Percentiles rank a stretch among this genome's conserved stretches.
Conservation (phyloP, 2,329 filamentous ascomycete species). For the Aspergillus calidoustus region DNA sequence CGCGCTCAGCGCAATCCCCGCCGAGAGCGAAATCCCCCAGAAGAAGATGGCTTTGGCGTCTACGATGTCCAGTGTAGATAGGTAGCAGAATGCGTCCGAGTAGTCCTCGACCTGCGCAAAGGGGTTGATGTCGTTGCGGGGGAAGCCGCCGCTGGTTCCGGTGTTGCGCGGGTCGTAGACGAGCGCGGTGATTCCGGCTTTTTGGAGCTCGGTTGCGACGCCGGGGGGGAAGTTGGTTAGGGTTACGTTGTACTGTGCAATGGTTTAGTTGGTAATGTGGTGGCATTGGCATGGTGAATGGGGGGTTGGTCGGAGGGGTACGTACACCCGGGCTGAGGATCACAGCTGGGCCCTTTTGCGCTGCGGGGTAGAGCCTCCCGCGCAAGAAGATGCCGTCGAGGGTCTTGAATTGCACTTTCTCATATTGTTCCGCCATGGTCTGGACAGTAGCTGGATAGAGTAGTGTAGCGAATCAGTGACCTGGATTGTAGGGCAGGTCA, state of each 20-base stretch:
- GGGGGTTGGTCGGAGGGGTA: background rate
- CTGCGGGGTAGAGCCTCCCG: background rate
- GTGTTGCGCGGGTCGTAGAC: conserved; percentile 11
- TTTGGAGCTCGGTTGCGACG: background rate
- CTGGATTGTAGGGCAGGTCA: background rate
- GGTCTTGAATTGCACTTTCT: conserved; percentile 2
- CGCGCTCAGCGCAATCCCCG: background rate
- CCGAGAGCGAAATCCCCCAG: conserved; percentile 10
- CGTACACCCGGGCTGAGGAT: conserved; percentile 1
- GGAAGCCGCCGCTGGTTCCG: conserved; percentile 11
- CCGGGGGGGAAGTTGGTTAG: background rate
- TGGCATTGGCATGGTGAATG: background rate
- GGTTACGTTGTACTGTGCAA: background rate
- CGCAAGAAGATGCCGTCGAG: background rate
- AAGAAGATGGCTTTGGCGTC: conserved; percentile 2
- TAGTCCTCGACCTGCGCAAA: conserved; percentile 9
- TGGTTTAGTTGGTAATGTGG: background rate
- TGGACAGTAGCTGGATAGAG: background rate
- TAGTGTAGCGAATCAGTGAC: background rate
- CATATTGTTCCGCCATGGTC: background rate
- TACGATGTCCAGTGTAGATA: conserved; percentile 1
- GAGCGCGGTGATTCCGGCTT: conserved; percentile 1
- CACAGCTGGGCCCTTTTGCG: background rate
- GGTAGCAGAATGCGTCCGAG: conserved; percentile 9
- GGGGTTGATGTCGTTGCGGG: conserved; percentile 14